Percentiles rank a stretch among this genome's conserved stretches.
Conservation (phyloP, 768 basidiomycete genomes). For the Boletus rubescentipes region DNA sequence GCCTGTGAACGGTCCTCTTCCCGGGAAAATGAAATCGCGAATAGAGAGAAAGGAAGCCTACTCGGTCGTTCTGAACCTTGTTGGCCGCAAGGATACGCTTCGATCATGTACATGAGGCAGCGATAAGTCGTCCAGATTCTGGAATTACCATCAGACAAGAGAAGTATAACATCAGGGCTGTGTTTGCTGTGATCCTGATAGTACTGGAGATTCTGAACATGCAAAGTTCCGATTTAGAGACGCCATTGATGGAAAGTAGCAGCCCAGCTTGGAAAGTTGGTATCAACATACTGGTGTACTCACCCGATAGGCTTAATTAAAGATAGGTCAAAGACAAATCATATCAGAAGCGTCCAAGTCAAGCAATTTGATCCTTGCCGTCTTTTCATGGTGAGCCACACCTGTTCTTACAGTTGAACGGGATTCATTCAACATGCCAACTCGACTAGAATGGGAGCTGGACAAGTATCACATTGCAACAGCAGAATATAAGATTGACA, state of each 20-base stretch:
- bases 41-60: slow-evolving; percentile 2
- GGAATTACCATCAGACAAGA: background rate
- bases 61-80: background rate
- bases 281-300: background rate
- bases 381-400: too few relatives aligned
- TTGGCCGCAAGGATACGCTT: slow-evolving; percentile 3
- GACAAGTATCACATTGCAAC: too few relatives aligned
- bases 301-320: too few relatives aligned
- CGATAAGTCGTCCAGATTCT: slow-evolving; percentile 6
- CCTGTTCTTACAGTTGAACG: too few relatives aligned
- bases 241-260: too few relatives aligned
- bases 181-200: slow-evolving; percentile 4
- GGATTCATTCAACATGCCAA: too few relatives aligned
- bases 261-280: too few relatives aligned
- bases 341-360: too few relatives aligned
- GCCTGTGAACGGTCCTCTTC: slow-evolving; percentile 16
- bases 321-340: too few relatives aligned
- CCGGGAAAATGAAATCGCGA: slow-evolving; percentile 2
- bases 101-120: slow-evolving; percentile 17
- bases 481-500: too few relatives aligned
- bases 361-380: too few relatives aligned
- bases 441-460: too few relatives aligned
- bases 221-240: background rate
- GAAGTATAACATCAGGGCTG: slow-evolving; percentile 2
- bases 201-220: background rate